These are phyloP conservation scores for Globisporangium polare DNA, from an alignment of 352 stramenopile species.

Conservation along the genomic window DNA sequence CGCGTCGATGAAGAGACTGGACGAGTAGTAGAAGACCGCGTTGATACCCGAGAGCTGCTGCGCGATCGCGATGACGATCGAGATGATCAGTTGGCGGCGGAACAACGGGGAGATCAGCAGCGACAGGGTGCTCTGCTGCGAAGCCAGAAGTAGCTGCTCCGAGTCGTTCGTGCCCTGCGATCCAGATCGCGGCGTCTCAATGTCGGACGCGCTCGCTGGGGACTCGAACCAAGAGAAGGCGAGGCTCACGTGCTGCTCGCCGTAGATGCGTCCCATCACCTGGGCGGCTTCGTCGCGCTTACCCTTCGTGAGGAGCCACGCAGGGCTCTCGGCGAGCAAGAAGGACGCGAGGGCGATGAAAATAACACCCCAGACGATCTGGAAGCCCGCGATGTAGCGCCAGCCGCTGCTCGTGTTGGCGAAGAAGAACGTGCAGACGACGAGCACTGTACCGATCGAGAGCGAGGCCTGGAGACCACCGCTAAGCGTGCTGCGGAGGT, in stretches of 20 bases:
- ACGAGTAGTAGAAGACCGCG: conserved; percentile 73
- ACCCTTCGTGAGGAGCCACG: conserved; percentile 35
- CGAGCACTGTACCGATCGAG: conserved; percentile 35
- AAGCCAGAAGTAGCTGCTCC: too few relatives aligned
- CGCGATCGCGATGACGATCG: conserved; percentile 32
- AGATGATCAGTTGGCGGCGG: conserved; percentile 38
- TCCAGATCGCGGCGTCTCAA: not conserved
- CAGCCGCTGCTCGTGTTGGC: conserved; percentile 40
- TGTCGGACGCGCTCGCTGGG: not conserved
- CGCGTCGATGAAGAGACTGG: conserved; percentile 48
- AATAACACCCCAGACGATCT: conserved; percentile 27
- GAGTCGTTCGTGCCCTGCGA: too few relatives aligned
- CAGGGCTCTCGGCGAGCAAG: conserved; percentile 42
- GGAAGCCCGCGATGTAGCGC: conserved; percentile 48
- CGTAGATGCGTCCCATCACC: conserved; percentile 29
- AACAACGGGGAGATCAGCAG: conserved; percentile 12
- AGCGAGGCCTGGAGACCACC: conserved; percentile 51
- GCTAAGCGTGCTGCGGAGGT: conserved; percentile 33
- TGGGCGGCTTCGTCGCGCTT: conserved; percentile 19
- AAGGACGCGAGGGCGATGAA: conserved; percentile 36
- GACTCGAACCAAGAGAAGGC: conserved; percentile 37
- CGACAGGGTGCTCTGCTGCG: not conserved
- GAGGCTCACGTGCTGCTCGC: conserved; percentile 24
- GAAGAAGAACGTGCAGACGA: conserved; percentile 49
- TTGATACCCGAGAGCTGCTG: conserved; percentile 68